Conservation (phyloP, 1,139 yeast species). For the Geotrichum citri-aurantii region DNA sequence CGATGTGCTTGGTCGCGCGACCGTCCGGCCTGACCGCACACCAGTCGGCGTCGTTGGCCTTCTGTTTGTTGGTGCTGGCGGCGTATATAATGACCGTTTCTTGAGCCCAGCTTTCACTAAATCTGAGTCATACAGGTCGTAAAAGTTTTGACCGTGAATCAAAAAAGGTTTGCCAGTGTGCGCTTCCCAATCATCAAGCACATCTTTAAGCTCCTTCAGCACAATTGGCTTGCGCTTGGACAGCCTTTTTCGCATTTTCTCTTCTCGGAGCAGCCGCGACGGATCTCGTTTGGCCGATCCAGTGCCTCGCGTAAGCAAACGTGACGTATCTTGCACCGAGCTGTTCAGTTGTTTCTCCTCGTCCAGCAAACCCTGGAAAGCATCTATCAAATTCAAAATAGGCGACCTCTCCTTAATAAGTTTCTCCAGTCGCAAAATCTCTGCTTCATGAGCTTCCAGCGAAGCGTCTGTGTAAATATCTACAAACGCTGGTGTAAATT, state of each 20-base stretch:
- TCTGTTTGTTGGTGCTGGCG: constrained; percentile 3
- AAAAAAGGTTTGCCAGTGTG: constrained; percentile 7
- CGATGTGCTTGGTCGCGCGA: neutral
- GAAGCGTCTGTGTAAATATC: constrained; percentile 49
- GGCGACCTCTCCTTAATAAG: constrained; percentile 34
- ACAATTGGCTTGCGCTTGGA: constrained; percentile 62
- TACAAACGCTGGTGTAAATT: constrained; percentile 38
- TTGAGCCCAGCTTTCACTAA: constrained; percentile 10
- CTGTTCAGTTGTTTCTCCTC: constrained; percentile 62
- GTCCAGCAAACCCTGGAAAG: constrained; percentile 48
- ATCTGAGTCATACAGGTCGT: constrained; percentile 8
- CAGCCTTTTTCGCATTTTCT: constrained; percentile 62
- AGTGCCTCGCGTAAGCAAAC: constrained; percentile 69
- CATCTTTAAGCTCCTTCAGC: constrained; percentile 46
- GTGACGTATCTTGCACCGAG: constrained; percentile 72
- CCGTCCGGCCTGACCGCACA: neutral
- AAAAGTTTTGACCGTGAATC: constrained; percentile 10
- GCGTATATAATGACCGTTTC: constrained; percentile 2
- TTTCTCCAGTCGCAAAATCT: constrained; percentile 47
- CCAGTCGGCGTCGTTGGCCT: neutral
- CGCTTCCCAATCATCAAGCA: constrained; percentile 41
- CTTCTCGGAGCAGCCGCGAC: constrained; percentile 72
- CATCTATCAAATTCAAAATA: constrained; percentile 49
- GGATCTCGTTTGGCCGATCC: constrained; percentile 42
- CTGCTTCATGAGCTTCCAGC: constrained; percentile 56